Base-by-base conservation (phyloP, 2,329 filamentous ascomycete species). In the Daldinia sp. region DNA sequence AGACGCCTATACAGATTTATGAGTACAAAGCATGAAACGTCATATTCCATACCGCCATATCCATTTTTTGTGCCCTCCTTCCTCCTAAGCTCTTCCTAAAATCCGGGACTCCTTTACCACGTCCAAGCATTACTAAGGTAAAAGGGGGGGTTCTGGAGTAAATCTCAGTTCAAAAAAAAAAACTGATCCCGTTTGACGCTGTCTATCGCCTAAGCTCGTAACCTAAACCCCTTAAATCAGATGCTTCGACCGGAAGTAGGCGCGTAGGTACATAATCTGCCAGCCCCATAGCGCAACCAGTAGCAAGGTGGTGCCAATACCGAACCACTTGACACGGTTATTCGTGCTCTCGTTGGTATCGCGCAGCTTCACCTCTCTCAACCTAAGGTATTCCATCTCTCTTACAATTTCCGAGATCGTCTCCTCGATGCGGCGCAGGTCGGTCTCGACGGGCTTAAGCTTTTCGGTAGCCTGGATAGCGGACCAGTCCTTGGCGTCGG, bases 271-370 rank as follows among this genome's bases (percentile, higher is more conserved):
- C 79, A 99, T 90, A 78, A 99, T 93, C 89, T 99, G 96, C 96
- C 96, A 99, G 46, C 85, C 94, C 81, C 96, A 97, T 75, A 99
- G 85, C 37, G 89, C 93, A 73, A 98, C 86, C 75, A 99, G 84
- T 86, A 98, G 91, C 70, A 93, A 92, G 84, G 97, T 98, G 30
- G 95, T 98, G 73, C 90, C 89, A 80, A 98, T 90, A 55, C 95
- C 95, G 82, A 99, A 99, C 94, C 93, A 98, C 86, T 98, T 99
- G 78, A 99, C 96, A 67, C 96, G 89, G 83, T 92, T 96, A 84
- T 99, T 99, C 73, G 96, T 99, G 86, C 95, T 98, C 90, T 99
- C 96, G 82, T 99, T 99, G 75, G 96, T 99, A 84, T 99, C 95
- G 80, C 96, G 88, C 76, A 99, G 88, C 86, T 93, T 97, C 88